Conservation (phyloP, 768 basidiomycete species). For the Polyporus arcularius region DNA sequence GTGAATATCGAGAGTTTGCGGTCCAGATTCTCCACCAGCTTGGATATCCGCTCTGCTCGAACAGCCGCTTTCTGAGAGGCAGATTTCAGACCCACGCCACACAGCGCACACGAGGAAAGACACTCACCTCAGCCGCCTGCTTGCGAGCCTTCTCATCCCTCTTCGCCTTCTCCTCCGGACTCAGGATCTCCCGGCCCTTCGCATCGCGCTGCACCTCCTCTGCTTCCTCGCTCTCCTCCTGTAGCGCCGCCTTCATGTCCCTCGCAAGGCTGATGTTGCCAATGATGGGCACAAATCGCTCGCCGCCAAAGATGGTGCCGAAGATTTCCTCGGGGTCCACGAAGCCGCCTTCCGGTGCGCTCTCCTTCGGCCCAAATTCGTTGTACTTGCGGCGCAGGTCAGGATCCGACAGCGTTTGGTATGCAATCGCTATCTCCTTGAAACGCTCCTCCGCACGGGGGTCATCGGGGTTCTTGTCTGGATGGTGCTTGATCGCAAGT, state of each 20-base stretch:
- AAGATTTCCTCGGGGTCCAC: slow-evolving; percentile 78
- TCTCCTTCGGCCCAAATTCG: slow-evolving; percentile 86
- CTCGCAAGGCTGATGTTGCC: slow-evolving; percentile 84
- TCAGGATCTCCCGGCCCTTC: slow-evolving; percentile 44
- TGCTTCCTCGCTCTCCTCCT: slow-evolving; percentile 56
- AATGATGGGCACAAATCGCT: slow-evolving; percentile 83
- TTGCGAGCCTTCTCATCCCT: slow-evolving; percentile 71
- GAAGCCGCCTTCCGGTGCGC: slow-evolving; percentile 79
- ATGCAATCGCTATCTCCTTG: slow-evolving; percentile 88
- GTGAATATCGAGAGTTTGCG: slow-evolving; percentile 87
- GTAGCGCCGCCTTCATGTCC: slow-evolving; percentile 92
- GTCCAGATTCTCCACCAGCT: slow-evolving; percentile 76
- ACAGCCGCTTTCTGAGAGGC: slow-evolving; percentile 69
- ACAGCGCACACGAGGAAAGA: slow-evolving; percentile 8
- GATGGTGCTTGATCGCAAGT: slow-evolving; percentile 88
- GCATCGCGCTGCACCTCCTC: slow-evolving; percentile 49
- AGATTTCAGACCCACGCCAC: background rate
- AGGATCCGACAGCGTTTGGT: slow-evolving; percentile 82
- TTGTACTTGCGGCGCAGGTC: slow-evolving; percentile 82
- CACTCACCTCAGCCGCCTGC: slow-evolving; percentile 64
- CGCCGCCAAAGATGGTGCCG: slow-evolving; percentile 87
- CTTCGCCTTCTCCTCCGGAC: slow-evolving; percentile 42
- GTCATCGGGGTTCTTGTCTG: slow-evolving; percentile 91
- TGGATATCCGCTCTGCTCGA: slow-evolving; percentile 73
- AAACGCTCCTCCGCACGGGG: slow-evolving; percentile 85